phyloP scores from a whole-genome alignment of 2,329 filamentous ascomycete species.

The Verticillium alfalfae region DNA sequence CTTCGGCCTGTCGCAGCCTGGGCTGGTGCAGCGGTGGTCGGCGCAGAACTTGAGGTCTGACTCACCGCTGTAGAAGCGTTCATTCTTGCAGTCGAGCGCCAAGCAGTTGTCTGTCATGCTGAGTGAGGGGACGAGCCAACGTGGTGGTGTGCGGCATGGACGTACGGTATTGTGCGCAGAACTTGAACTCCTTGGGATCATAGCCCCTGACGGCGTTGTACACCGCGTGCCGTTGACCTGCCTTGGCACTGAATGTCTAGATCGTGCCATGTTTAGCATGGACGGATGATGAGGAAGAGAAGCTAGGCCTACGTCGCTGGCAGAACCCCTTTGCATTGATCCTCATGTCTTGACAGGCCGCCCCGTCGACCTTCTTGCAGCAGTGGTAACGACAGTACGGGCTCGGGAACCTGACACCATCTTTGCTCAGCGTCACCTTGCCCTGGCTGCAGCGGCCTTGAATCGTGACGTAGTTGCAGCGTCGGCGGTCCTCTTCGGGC shows the following conservation, averaged over 20 bases:
- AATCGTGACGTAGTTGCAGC: conserved; percentile 6
- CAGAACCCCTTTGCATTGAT: conserved; percentile 8
- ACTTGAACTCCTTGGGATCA: conserved; percentile 8
- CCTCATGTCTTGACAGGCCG: conserved; percentile 7
- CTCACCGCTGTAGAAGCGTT: conserved; percentile 10
- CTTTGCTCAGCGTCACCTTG: conserved; percentile 7
- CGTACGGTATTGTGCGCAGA: conserved; percentile 10
- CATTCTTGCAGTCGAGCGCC: conserved; percentile 15
- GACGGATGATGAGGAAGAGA: too few species aligned
- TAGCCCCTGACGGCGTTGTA: conserved; percentile 8
- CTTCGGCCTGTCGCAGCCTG: conserved; percentile 14
- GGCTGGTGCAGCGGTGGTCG: conserved; percentile 19
- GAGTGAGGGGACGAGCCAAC: neutral
- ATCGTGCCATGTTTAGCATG: neutral
- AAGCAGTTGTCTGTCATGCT: conserved; percentile 19
- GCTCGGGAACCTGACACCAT: conserved; percentile 1
- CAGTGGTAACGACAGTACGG: conserved; percentile 10
- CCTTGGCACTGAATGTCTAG: conserved; percentile 8
- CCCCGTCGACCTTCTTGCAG: conserved; percentile 8
- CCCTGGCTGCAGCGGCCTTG: conserved; percentile 5
- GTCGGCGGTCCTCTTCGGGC: conserved; percentile 4
- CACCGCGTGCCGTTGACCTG: conserved; percentile 5
- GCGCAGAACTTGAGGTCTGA: conserved; percentile 17
- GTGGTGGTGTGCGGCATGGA: too few species aligned
- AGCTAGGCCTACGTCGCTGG: conserved; percentile 2